Evolutionary conservation across 495 filamentous ascomycete species (phyloP), one percentile per base, ranked within the genome.

Genomic region (Cladorrhinum samala): DNA sequence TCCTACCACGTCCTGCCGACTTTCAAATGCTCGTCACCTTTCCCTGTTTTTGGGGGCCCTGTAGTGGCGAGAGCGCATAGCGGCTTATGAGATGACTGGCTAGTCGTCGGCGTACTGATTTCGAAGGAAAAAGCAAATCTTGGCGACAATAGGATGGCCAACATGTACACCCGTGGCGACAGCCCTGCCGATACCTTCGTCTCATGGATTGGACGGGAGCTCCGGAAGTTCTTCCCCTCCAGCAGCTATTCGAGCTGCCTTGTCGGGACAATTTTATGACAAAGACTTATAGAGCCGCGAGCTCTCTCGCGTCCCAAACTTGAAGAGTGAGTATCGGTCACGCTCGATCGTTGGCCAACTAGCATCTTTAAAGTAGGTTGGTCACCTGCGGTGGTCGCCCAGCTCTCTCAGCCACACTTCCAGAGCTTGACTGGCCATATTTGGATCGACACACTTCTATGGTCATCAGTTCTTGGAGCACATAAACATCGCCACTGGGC

Each of bases 401-500:
- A 9, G 11, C 42, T 6, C 17, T 18, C 3, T 9, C 17, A 9
- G 4, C 43, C 19, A 11, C 14, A 3, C 6, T 11, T 33, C 27
- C 27, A n/a, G 20, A 25, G 5, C 23, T 27, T 30, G 18, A 4
- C 49, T 5, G 16, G 16, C 38, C 24, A 24, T 20, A 23, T 36
- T 36, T 45, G 41, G 44, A 45, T 46, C 45, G 30, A 9, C 20
- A 24, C 23, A 14, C 42, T 53, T 23, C 37, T 40, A 19, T 41
- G 33, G 19, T 36, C 11, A 41, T 1, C 49, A 20, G 23, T n/a
- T 16, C 17, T 33, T 30, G 9, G 33, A n/a, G 17, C 38, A n/a
- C 49, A 53, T 21, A 39, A 18, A 2, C 16, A 36, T 57, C 43
- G 55, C 55, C 50, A 45, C 50, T 18, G 17, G 20, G 36, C 19